These are phyloP conservation scores for Phytophthora nicotianae DNA, from an alignment of 352 stramenopile genomes.

Conservation along the genomic window DNA sequence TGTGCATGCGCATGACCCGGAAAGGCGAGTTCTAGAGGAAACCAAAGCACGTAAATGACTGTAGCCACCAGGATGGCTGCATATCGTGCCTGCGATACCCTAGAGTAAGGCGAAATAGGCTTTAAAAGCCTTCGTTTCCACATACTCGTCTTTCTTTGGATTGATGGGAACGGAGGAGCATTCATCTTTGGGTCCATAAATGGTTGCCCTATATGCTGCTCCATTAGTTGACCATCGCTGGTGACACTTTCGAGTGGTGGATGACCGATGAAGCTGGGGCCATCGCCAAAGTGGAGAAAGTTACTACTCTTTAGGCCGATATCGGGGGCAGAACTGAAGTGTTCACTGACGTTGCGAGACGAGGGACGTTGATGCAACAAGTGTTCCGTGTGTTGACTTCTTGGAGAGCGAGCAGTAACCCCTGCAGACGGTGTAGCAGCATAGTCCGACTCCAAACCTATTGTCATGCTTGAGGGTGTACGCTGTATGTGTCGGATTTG, in stretches of 20 bases:
- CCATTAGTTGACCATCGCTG: slow-evolving; percentile 8
- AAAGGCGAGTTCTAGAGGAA: slow-evolving; percentile 50
- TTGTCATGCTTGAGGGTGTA: slow-evolving; percentile 14
- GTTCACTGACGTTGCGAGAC: slow-evolving; percentile 21
- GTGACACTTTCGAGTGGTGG: slow-evolving; percentile 20
- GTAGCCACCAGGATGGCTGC: slow-evolving; percentile 30
- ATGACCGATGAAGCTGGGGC: slow-evolving; percentile 1
- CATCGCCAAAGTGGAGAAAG: slow-evolving; percentile 17
- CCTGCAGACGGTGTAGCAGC: not conserved
- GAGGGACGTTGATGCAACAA: slow-evolving; percentile 5
- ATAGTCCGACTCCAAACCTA: slow-evolving; percentile 15
- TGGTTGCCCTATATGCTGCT: slow-evolving; percentile 4
- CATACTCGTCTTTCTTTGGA: not conserved
- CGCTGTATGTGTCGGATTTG: slow-evolving; percentile 47
- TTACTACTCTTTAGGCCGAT: slow-evolving; percentile 1
- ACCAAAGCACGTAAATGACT: slow-evolving; percentile 37
- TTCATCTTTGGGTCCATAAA: not conserved
- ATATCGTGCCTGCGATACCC: slow-evolving; percentile 30
- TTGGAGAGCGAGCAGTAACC: slow-evolving; percentile 14
- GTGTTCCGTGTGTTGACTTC: slow-evolving; percentile 6
- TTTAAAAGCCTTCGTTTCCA: slow-evolving; percentile 7
- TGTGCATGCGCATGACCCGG: slow-evolving; percentile 1
- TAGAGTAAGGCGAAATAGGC: slow-evolving; percentile 46
- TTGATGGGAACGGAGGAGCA: not conserved
- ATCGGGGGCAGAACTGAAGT: slow-evolving; percentile 5